Base-by-base conservation (phyloP, 225 moss, liverwort and hornwort species). In the Pleurozium schreberi region DNA sequence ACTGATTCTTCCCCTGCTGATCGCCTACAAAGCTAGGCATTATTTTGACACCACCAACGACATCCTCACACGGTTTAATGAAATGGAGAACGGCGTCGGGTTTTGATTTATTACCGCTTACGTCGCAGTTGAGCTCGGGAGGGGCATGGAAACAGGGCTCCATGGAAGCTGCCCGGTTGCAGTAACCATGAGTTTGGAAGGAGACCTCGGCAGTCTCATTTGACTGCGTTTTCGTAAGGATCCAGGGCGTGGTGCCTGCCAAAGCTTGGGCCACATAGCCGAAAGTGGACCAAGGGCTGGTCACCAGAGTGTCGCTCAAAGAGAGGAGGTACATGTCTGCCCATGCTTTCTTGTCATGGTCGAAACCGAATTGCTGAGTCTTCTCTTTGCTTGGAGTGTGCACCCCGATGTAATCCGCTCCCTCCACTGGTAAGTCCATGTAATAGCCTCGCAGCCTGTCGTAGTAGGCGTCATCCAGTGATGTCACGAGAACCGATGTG, bases 261-360 rank as follows among this genome's bases (percentile, higher is more conserved):
- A 98, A 91, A 22, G 93, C 96, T 85, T 98, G 98, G 15, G 98
- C 95, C 25, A 94, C 69, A 50, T 98, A 98, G 12, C 98, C 98
- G 64, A 98, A 98, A 17, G 98, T 98, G 74, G 98, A 98, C 92
- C 92, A 93, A 19, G 97, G 93, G 81, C 98, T 98, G 40, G 96
- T 97, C 38, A 98, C 94, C 49, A 98, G 83, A 50, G 84, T 88
- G 49, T 96, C 94, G 85, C 98, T 97, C 47, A 95, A 87, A 62
- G 98, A 97, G 26, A 98, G 95, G 26, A 98, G 92, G 71, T 95
- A 95, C 62, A 98, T 96, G 45, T 98, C 98, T 9, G 92, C 94
- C 97, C 96, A 98, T 12, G 97, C 98, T 89, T 90, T 94, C 87
- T 93, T 88, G 83, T 98, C 95, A 50, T 98, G 98, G 42, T 85